Percentiles rank a stretch among this genome's conserved stretches.
phyloP scores from a whole-genome alignment of 495 filamentous ascomycete genomes.

The Penicillium silybi region DNA sequence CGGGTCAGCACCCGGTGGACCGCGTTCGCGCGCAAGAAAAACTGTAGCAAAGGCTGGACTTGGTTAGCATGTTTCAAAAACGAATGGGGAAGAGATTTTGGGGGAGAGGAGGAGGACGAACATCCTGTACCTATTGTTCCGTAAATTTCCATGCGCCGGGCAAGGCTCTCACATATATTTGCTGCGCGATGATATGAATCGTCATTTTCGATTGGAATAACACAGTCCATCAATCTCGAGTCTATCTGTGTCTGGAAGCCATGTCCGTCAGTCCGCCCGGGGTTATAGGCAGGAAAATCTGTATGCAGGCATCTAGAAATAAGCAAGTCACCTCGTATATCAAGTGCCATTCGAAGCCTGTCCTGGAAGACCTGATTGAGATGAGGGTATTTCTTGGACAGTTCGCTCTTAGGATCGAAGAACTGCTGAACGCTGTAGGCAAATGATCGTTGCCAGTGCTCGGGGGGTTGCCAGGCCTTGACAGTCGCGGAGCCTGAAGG shows the following conservation, averaged over 20 bases:
- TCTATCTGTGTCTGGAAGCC: constrained; percentile 6
- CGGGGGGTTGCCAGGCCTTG: background rate
- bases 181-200: background rate
- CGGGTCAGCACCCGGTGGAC: background rate
- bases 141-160: constrained; percentile 9
- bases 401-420: constrained; percentile 1
- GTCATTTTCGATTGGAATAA: background rate
- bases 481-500: too few species aligned
- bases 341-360: constrained; percentile 6
- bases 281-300: background rate
- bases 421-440: background rate
- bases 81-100: background rate
- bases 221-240: background rate
- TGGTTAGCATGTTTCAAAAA: constrained; percentile 8
- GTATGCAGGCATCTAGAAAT: constrained; percentile 14
- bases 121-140: constrained; percentile 18
- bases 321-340: background rate
- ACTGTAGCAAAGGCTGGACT: constrained; percentile 21
- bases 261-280: constrained; percentile 1
- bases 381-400: constrained; percentile 11
- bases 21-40: constrained; percentile 16
- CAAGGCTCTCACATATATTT: constrained; percentile 8
- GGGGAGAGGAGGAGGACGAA: constrained; percentile 6
- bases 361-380: constrained; percentile 6
- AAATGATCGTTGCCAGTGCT: constrained; percentile 1